Evolutionary conservation across 306 rosid genomes (phyloP).

Genomic region (Sindora glabra): DNA sequence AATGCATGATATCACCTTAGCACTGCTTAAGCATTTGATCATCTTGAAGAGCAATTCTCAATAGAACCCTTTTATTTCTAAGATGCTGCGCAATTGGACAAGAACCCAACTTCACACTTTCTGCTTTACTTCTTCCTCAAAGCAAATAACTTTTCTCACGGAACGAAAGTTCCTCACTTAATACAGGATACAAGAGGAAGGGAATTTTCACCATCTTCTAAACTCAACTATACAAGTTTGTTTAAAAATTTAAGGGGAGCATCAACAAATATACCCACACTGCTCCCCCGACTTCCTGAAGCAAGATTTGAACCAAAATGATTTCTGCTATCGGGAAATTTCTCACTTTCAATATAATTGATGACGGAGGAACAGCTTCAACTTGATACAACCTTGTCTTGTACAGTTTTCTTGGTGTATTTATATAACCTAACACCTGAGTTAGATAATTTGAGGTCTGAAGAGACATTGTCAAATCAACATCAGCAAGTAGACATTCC

Average conservation of each 20-base stretch:
- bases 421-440: constrained; percentile 25
- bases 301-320: constrained; percentile 23
- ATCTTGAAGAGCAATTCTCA: too few species aligned
- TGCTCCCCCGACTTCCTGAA: constrained; percentile 26
- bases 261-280: constrained; percentile 59
- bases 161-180: constrained; percentile 43
- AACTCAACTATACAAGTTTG: constrained; percentile 49
- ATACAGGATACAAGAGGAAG: constrained; percentile 55
- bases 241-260: constrained; percentile 54
- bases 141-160: constrained; percentile 39
- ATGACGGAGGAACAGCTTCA: constrained; percentile 47
- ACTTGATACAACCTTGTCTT: constrained; percentile 36
- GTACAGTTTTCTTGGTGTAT: constrained; percentile 24
- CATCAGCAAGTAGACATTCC: too few species aligned
- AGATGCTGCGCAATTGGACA: too few species aligned
- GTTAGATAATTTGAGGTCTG: constrained; percentile 30
- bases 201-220: constrained; percentile 36
- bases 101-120: too few species aligned
- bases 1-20: too few species aligned
- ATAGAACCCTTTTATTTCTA: too few species aligned
- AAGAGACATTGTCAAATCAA: constrained; percentile 30
- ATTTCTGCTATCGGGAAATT: constrained; percentile 28
- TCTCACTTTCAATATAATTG: constrained; percentile 41
- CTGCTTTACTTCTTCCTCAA: constrained; percentile 22
- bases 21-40: too few species aligned